phyloP scores from a whole-genome alignment of 2,329 filamentous ascomycete species.

The Coniochaeta hoffmannii region DNA sequence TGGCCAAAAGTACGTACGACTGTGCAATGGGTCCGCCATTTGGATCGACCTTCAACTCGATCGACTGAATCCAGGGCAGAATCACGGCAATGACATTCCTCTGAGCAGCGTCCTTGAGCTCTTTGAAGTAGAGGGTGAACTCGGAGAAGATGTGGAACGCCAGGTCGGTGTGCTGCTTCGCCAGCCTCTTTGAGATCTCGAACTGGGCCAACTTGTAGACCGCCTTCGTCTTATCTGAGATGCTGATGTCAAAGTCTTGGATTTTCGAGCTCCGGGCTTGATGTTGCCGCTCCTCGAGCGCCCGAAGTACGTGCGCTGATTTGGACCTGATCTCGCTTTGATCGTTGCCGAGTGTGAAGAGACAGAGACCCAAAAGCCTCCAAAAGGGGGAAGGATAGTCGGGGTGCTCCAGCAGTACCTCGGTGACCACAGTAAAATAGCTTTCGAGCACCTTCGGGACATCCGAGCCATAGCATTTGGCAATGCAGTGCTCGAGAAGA shows the following conservation, averaged over 20 bases:
- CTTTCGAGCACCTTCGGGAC: conserved; percentile 80
- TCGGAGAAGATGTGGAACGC: conserved; percentile 95
- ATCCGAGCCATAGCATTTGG: conserved; percentile 81
- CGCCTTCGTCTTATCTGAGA: conserved; percentile 95
- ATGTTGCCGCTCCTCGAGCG: conserved; percentile 73
- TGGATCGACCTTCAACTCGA: conserved; percentile 86
- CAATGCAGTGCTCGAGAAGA: conserved; percentile 81
- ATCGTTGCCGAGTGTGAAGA: conserved; percentile 90
- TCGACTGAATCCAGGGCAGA: conserved; percentile 90
- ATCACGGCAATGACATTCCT: conserved; percentile 92
- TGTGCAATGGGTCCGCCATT: conserved; percentile 84
- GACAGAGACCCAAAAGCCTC: conserved; percentile 79
- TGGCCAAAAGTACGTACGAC: conserved; percentile 91
- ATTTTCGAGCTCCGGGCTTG: conserved; percentile 73
- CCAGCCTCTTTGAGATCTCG: conserved; percentile 85
- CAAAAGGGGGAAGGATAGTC: conserved; percentile 82
- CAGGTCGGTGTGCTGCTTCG: conserved; percentile 79
- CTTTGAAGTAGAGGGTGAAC: conserved; percentile 89
- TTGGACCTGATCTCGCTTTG: conserved; percentile 84
- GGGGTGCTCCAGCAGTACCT: conserved; percentile 77
- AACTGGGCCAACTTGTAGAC: conserved; percentile 98
- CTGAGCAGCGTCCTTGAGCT: conserved; percentile 73
- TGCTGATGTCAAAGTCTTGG: conserved; percentile 96
- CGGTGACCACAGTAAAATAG: conserved; percentile 88
- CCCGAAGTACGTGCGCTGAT: conserved; percentile 72